Base-by-base conservation (phyloP, 192 early-diverging fungal species). In the Mortierella antarctica region DNA sequence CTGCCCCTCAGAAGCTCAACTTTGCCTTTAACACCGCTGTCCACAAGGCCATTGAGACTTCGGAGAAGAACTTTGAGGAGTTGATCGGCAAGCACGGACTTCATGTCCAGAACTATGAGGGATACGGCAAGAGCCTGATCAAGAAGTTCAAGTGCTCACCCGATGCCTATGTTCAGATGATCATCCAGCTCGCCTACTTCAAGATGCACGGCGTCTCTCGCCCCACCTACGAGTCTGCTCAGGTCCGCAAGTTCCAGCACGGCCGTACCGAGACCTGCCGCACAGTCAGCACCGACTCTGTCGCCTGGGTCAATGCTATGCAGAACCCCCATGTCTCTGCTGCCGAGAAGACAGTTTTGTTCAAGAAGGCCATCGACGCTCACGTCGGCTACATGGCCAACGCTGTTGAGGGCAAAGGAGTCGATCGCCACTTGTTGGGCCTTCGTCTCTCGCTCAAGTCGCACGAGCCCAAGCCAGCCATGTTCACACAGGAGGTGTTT, bases 181-280 rank as follows among this genome's bases (percentile, higher is more conserved):
- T 93, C 53, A 96, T 98, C 69, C 98, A 99, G 87, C 87, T 98
- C 41, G 98, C 96, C 17, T 97, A 98, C 87, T 96, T 90, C 84
- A 95, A 95, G 83, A 91, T 95, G 83, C 91, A 95, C 71, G 95
- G 95, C 42, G 79, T 80, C 13, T 89, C 81, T 57, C 81, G 87
- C 23, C 90, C 97, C 7, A 98, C 97, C 8, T 99, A 99, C 83
- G 98, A 99, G 84, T 91, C 91, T 70, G 96, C 94, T 47, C 93
- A 94, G 87, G 97, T 95, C 40, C 88, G 95, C 75, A 94, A 94
- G 86, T 99, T 94, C 87, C 90, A 89, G 50, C 96, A 90, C 57
- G 98, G 98, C 23, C 92, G 98, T 72, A 99, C 98, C 31, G 98
- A 99, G 81, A 96, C 96, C 8, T 92, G 93, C 82, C 90, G 98